Evolutionary conservation across 1,284 basidiomycete species (phyloP), one percentile per base, ranked within the genome.

Genomic region (Sanghuangporus baumii): DNA sequence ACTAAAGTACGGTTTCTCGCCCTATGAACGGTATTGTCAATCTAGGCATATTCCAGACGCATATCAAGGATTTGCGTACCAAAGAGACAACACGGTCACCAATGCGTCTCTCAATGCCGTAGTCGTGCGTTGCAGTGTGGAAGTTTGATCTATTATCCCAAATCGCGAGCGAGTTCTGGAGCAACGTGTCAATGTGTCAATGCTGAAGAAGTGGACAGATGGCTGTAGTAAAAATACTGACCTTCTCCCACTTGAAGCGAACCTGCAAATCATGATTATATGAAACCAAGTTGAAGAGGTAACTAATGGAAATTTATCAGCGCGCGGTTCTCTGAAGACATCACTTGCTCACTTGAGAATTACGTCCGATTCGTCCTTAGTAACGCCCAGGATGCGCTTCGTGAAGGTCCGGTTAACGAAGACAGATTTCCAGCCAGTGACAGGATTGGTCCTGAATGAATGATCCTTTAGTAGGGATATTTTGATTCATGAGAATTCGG

Each of bases 401-500:
- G 86, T 89, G 74, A 90, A 90, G 7, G 77, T 80, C 50, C 71
- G 69, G 76, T 89, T 88, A 60, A 89, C 85, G 68, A 85, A 89
- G 34, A 89, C 72, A 0, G 77, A 74, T 70, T 88, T 87, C 78
- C 79, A 87, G 2, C 87, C 87, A 0, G 87, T 89, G 2, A 88
- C 81, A 5, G 84, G 84, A 68, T 84, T 76, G 3, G 80, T 82
- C 50, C 81, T 61, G 74, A 59, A 83, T 78, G 5, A 80, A 81
- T 67, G 78, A 79, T 56, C 1, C 48, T 23, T 26, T 14, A 12
- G 60, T 38, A n/a, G 11, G 51, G 12, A 46, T 12, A 23, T 26
- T 37, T 5, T 8, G 51, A 58, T 18, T 55, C 8, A 26, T 23
- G n/a, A 12, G 18, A 9, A 37, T 14, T 34, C 50, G 48, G 23